Evolutionary conservation across 371 early-diverging fungal genomes (phyloP), one percentile per base, ranked within the genome.

Genomic region (Mucor plumbeus): DNA sequence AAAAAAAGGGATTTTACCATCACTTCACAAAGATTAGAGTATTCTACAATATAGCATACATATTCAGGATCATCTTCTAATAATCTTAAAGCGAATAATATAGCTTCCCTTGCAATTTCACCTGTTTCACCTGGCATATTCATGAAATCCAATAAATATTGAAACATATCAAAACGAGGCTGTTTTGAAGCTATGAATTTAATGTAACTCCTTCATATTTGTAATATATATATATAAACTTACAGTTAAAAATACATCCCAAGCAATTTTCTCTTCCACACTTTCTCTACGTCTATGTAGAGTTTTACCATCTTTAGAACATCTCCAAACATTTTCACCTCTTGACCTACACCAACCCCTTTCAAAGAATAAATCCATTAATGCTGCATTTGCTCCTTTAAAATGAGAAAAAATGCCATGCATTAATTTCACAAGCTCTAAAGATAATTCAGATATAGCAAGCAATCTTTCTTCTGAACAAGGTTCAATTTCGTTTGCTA

Each of bases 101-200:
- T 78, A 5, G 84, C 80, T 40, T 84, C 84, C 38, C 84, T 62
- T 38, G 84, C 84, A 58, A 81, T 84, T 62, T 84, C 81, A 48
- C 84, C 81, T 5, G 84, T 84, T 71, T 84, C 84, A 14, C 84
- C 84, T 10, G 84, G 84, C 33, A 84, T 78, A 59, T 81, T 81
- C 80, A 84, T 81, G 54, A 76, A 84, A 38, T 84, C 84, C 56
- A 84, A 76, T 17, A 84, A 65, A 31, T 69, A 74, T 7, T 72
- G 78, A 62, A 84, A 84, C 84, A 84, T 84, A 43, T 81, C 84
- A 63, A 84, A 84, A 0, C 84, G 75, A 31, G 84, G 84, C 84
- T 82, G 67, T 9, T 33, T 1, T 14, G 34, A 53, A 19, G 66
- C 26, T 26, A 21, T 19, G 9, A 63, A 17, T 33, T 15, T 15